Evolutionary conservation across 2,329 filamentous ascomycete genomes (phyloP).

Genomic region (Macrophomina pseudophaseolina): DNA sequence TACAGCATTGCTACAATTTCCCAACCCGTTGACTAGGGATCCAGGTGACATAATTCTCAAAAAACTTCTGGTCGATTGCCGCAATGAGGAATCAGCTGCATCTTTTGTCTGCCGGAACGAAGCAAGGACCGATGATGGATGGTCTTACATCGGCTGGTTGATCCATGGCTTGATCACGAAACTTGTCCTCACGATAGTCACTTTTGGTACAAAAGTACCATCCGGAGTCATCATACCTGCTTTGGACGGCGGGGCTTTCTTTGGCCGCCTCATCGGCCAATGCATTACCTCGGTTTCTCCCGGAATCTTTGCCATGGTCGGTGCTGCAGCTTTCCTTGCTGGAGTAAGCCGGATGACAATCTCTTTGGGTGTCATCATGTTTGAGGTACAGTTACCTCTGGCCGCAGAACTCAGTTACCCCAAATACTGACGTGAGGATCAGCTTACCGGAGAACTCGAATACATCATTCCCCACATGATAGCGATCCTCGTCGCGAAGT

Average conservation of each 20-base stretch:
- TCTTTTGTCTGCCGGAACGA: slow-evolving; percentile 61
- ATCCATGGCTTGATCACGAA: slow-evolving; percentile 60
- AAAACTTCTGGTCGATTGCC: slow-evolving; percentile 62
- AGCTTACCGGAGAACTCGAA: slow-evolving; percentile 62
- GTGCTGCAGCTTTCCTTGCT: slow-evolving; percentile 63
- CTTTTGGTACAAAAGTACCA: slow-evolving; percentile 65
- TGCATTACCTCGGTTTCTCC: slow-evolving; percentile 54
- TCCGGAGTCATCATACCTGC: slow-evolving; percentile 66
- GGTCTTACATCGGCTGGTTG: slow-evolving; percentile 57
- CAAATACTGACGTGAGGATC: neutral
- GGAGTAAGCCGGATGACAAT: slow-evolving; percentile 65
- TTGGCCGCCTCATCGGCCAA: slow-evolving; percentile 60
- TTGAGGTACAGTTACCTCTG: slow-evolving; percentile 45
- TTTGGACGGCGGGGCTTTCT: slow-evolving; percentile 62
- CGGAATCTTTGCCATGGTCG: slow-evolving; percentile 67
- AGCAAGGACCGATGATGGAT: slow-evolving; percentile 36
- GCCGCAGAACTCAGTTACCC: neutral
- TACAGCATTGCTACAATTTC: slow-evolving; percentile 62
- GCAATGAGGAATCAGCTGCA: slow-evolving; percentile 36
- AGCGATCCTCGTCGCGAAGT: slow-evolving; percentile 64
- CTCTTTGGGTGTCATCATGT: slow-evolving; percentile 65
- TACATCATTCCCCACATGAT: slow-evolving; percentile 65
- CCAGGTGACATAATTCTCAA: slow-evolving; percentile 63
- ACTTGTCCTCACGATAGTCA: slow-evolving; percentile 62
- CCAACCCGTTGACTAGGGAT: slow-evolving; percentile 60